Evolutionary conservation across 192 early-diverging fungal genomes (phyloP).

Genomic region (Umbelopsis isabellina): DNA sequence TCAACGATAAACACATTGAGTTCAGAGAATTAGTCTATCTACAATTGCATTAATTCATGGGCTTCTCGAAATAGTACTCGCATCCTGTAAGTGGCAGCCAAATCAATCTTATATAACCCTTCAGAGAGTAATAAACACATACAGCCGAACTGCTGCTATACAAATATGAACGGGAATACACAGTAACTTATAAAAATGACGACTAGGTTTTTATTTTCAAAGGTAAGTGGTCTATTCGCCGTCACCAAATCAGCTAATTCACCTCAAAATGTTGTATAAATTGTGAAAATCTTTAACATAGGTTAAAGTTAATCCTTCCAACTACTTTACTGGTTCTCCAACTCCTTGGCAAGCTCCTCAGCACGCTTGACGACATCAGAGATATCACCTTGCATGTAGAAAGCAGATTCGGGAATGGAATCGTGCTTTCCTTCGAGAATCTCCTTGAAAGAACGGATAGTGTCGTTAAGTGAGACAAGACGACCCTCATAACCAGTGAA

Average conservation of each 20-base stretch:
- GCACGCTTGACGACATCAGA: conserved; percentile 93
- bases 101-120: no score
- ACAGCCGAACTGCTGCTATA: no score
- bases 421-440: conserved; percentile 98
- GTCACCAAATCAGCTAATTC: background rate
- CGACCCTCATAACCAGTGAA: conserved; percentile 98
- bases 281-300: background rate
- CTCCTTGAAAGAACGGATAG: conserved; percentile 96
- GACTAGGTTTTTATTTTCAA: background rate
- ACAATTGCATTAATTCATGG: no score
- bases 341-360: conserved; percentile 49
- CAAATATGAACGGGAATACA: no score
- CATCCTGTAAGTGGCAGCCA: no score
- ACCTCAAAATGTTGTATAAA: background rate
- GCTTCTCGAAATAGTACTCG: no score
- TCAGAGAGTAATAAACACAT: no score
- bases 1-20: no score
- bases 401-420: conserved; percentile 89
- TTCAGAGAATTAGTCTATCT: no score
- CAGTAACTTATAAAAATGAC: background rate
- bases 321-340: conserved; percentile 28
- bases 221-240: conserved; percentile 1
- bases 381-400: conserved; percentile 98
- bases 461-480: conserved; percentile 88
- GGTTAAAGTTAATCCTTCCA: background rate